Evolutionary conservation across 2,329 filamentous ascomycete species (phyloP).

Genomic region (Neofusicoccum sp.): DNA sequence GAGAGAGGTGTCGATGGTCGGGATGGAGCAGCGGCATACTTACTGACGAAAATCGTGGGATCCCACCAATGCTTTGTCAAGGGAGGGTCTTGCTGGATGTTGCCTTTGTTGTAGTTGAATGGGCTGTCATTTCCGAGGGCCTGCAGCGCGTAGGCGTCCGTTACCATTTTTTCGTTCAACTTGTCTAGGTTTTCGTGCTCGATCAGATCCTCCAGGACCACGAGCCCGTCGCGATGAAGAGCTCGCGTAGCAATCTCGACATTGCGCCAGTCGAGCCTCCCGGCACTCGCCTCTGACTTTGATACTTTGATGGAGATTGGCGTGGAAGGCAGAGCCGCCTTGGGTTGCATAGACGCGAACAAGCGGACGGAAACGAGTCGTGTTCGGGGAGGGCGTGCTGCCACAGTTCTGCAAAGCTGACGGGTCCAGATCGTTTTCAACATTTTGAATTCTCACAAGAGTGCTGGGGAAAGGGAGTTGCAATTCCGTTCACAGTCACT

Average conservation of each 20-base stretch:
- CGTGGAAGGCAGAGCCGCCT: constrained; percentile 30
- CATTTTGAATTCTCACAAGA: background rate
- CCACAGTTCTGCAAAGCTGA: background rate
- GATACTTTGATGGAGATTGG: constrained; percentile 46
- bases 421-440: background rate
- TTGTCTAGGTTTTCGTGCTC: constrained; percentile 55
- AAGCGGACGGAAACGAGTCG: background rate
- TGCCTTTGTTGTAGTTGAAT: constrained; percentile 66
- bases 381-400: background rate
- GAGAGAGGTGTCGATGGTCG: background rate
- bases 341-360: constrained; percentile 1
- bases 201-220: constrained; percentile 59
- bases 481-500: background rate
- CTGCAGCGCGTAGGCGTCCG: constrained; percentile 58
- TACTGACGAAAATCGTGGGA: constrained; percentile 57
- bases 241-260: constrained; percentile 59
- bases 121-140: constrained; percentile 56
- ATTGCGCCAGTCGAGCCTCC: constrained; percentile 50
- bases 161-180: constrained; percentile 62
- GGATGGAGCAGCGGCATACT: constrained; percentile 17
- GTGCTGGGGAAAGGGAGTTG: background rate
- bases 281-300: constrained; percentile 43
- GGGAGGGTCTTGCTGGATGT: constrained; percentile 64
- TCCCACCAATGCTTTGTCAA: constrained; percentile 46
- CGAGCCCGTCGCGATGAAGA: constrained; percentile 57